These are phyloP conservation scores for Annulohypoxylon stygium DNA, from an alignment of 495 filamentous ascomycete genomes.

Conservation along the genomic window DNA sequence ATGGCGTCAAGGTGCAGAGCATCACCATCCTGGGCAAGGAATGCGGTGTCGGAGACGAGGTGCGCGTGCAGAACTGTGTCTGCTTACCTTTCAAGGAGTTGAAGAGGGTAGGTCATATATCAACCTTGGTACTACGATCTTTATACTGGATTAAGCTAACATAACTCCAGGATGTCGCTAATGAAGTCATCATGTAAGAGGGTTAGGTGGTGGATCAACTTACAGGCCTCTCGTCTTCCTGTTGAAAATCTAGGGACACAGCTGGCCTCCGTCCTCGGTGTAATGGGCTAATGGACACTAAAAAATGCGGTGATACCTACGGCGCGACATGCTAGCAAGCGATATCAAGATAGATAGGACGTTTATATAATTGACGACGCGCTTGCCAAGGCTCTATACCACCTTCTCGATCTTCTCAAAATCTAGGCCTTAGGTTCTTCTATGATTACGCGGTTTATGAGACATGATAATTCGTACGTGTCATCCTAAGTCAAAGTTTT, in stretches of 20 bases:
- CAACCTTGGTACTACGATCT: not conserved
- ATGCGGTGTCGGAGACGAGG: conserved; percentile 93
- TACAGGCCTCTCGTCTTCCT: conserved; percentile 35
- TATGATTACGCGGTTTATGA: not conserved
- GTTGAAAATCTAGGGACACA: conserved; percentile 13
- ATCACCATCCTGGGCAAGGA: conserved; percentile 99
- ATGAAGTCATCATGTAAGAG: conserved; percentile 95
- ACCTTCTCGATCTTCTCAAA: not conserved
- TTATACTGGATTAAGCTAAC: conserved; percentile 51
- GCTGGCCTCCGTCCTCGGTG: conserved; percentile 23
- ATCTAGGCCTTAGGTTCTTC: no score
- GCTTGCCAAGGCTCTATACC: not conserved
- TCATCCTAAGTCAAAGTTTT: no score
- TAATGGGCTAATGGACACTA: conserved; percentile 42
- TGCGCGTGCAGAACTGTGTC: conserved; percentile 97
- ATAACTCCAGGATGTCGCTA: conserved; percentile 78
- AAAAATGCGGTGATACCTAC: conserved; percentile 41
- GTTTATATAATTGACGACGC: conserved; percentile 39
- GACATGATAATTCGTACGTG: no score
- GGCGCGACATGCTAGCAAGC: conserved; percentile 28
- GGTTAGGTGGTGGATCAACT: conserved; percentile 15
- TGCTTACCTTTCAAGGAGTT: conserved; percentile 98
- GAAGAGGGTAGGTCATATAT: conserved; percentile 82
- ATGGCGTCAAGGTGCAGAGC: conserved; percentile 98
- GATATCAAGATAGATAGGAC: conserved; percentile 21